A percentile compares a stretch with the other conserved stretches of the same genome.
These are phyloP conservation scores for Neurospora sublineolata DNA, from an alignment of 495 filamentous ascomycete species.

Conservation along the genomic window DNA sequence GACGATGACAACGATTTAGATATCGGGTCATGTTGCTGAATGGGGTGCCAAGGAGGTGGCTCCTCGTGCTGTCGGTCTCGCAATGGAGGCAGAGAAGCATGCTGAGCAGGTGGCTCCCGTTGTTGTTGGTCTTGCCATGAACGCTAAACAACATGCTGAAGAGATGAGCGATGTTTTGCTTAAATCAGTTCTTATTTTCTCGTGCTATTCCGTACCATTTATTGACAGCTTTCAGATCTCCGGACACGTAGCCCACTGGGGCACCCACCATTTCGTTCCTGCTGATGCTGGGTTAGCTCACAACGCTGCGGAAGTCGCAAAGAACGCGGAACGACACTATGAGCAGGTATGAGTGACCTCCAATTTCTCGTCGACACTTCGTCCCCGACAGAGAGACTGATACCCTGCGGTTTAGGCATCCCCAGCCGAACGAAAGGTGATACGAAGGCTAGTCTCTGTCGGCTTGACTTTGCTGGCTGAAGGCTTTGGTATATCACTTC, in stretches of 20 bases:
- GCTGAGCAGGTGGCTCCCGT: neutral
- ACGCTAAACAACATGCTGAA: neutral
- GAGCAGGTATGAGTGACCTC: neutral
- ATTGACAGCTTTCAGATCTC: neutral
- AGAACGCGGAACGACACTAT: neutral
- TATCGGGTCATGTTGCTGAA: neutral
- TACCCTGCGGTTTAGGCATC: neutral
- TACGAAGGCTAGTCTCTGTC: neutral
- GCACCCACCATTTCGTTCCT: neutral
- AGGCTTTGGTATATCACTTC: neutral
- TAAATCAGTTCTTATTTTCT: neutral
- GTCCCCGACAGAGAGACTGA: neutral
- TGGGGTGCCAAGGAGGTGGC: neutral
- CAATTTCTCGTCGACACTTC: too few species aligned
- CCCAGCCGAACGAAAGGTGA: neutral
- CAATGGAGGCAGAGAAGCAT: neutral
- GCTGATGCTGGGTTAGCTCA: neutral
- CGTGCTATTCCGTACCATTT: neutral
- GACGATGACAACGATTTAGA: neutral
- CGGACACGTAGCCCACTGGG: neutral
- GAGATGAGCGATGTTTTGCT: neutral
- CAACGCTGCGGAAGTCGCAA: neutral
- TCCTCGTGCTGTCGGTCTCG: neutral
- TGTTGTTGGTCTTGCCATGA: neutral
- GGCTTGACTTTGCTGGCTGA: fast-evolving